These are phyloP conservation scores for Colletotrichum camelliae DNA, from an alignment of 2,329 filamentous ascomycete genomes.

Conservation along the genomic window DNA sequence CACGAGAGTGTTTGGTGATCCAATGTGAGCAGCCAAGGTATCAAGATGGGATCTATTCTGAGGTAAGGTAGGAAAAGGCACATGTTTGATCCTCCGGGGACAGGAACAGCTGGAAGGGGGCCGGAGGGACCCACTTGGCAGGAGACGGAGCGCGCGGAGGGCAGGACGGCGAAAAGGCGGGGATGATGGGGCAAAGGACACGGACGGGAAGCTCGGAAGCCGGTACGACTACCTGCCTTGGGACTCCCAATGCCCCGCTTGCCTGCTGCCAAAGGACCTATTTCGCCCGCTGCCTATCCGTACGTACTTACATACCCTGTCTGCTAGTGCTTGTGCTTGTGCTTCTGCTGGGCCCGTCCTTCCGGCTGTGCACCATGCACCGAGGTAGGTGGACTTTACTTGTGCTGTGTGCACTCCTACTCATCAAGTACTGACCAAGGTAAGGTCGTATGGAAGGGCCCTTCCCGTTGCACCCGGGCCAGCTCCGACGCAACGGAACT, in stretches of 20 bases:
- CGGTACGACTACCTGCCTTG: neutral
- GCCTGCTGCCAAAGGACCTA: neutral
- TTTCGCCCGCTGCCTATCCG: neutral
- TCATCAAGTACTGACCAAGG: neutral
- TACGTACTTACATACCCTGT: neutral
- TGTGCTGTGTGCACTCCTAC: neutral
- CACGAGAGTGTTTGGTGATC: neutral
- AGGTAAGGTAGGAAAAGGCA: neutral
- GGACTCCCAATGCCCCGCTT: neutral
- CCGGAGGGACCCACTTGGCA: constrained; percentile 1
- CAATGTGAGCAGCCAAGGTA: neutral
- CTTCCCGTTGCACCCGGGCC: neutral
- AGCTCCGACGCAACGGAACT: constrained; percentile 2
- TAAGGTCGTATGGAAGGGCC: neutral
- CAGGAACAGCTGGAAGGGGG: neutral
- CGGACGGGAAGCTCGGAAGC: neutral
- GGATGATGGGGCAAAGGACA: neutral
- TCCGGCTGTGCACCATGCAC: neutral
- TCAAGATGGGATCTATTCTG: neutral
- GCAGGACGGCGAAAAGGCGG: neutral
- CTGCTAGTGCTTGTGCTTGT: neutral
- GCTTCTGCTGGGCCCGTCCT: neutral
- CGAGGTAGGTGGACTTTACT: neutral
- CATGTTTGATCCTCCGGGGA: neutral
- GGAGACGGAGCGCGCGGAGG: neutral